Evolutionary conservation across 441 rosid species (phyloP), one percentile per base, ranked within the genome.

Genomic region (Populus hybrid): DNA sequence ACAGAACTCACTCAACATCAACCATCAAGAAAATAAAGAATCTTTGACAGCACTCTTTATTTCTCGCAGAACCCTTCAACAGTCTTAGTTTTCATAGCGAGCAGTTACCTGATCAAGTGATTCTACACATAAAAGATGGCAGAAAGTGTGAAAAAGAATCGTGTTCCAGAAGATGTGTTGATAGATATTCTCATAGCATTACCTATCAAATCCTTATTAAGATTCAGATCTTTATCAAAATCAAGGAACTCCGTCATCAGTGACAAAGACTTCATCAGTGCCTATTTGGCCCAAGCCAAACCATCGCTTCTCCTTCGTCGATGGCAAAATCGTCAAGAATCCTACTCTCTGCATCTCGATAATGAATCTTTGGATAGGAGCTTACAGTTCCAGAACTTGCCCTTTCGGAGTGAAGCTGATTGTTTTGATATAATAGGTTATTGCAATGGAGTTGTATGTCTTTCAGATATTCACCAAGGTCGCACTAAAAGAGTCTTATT

Each of bases 151-250:
- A 40, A 11, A 40, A 40, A 40, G 50, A 40, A 40, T 40, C 50
- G 50, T 10, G 50, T 71, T 6, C 64, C 74, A 8, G 34, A 6
- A 40, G 63, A 42, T 38, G 74, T 71, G 63, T 21, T 71, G 34
- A 26, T 42, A 7, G 74, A 71, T n/a, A 71, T 71, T 8, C 74
- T 71, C 34, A 21, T 10, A 7, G 46, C 61, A 42, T n/a, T 73
- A 14, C 81, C 77, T 1, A 46, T 78, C 20, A 72, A 81, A 26
- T 74, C 76, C 12, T 24, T 78, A 73, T 16, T 71, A 16, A 50
- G 32, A 32, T 78, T 42, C 81, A 30, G 59, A 18, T 65, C 57
- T 14, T 78, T 74, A 21, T 81, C 69, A 66, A 75, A 71, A n/a
- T 71, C 70, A 36, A 75, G 79, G 79, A 65, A 70, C 46, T 54